Evolutionary conservation across 768 basidiomycete species (phyloP).

Genomic region (Kwoniella bestiolae): DNA sequence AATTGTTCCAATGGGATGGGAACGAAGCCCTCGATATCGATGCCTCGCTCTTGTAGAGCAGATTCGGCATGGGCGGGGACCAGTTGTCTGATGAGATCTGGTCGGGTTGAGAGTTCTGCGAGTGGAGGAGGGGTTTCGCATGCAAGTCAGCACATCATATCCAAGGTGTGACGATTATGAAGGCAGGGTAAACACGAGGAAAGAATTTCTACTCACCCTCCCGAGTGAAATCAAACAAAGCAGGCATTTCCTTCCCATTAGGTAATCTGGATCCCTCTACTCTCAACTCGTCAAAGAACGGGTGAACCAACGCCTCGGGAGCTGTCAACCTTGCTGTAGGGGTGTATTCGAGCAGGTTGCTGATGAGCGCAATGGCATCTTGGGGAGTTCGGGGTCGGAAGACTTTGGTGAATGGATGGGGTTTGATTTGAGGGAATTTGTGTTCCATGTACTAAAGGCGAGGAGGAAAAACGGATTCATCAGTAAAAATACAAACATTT

Average conservation of each 20-base stretch:
- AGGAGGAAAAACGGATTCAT: neutral
- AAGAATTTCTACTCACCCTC: constrained; percentile 70
- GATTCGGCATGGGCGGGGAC: constrained; percentile 88
- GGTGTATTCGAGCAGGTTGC: constrained; percentile 96
- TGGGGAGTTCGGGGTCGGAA: constrained; percentile 96
- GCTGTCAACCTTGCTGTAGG: constrained; percentile 91
- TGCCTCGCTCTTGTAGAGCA: constrained; percentile 81
- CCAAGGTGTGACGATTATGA: too few relatives aligned
- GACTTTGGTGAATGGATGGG: constrained; percentile 99
- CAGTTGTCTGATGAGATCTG: constrained; percentile 87
- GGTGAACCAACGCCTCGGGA: constrained; percentile 62
- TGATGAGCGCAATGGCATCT: constrained; percentile 94
- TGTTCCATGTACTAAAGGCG: constrained; percentile 89
- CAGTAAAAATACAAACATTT: neutral
- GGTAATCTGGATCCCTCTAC: constrained; percentile 91
- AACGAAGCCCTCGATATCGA: constrained; percentile 86
- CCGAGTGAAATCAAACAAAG: constrained; percentile 90
- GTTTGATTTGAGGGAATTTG: constrained; percentile 99
- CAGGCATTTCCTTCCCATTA: constrained; percentile 93
- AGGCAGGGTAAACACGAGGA: too few relatives aligned
- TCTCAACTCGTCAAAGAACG: constrained; percentile 96
- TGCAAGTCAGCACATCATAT: too few relatives aligned
- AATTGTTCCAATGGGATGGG: constrained; percentile 97
- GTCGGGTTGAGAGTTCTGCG: constrained; percentile 91
- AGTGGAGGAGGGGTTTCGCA: neutral